Percentiles rank a stretch among this genome's conserved stretches.
Evolutionary conservation across 208 protist species (phyloP).

Genomic region (Trypanosoma rangeli): DNA sequence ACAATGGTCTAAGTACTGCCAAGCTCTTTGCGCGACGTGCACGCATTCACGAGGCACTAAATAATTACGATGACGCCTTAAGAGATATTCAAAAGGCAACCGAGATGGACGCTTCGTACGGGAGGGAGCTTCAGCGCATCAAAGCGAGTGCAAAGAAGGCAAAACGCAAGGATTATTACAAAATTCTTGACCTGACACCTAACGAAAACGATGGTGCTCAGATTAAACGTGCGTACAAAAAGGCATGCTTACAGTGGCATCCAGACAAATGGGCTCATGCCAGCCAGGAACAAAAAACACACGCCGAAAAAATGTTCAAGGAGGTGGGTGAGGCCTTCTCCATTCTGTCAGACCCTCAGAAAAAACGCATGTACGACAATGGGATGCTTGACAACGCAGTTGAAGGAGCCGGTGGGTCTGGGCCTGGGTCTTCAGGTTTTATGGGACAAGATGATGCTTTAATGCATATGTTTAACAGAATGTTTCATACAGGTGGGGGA

Average conservation of each 20-base stretch:
- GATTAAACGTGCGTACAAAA: conserved; percentile 63
- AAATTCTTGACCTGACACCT: conserved; percentile 71
- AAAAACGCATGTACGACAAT: conserved; percentile 90
- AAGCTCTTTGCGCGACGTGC: conserved; percentile 90
- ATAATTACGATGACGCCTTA: conserved; percentile 86
- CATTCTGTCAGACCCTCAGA: conserved; percentile 86
- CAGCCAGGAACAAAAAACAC: conserved; percentile 39
- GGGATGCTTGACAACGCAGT: conserved; percentile 88
- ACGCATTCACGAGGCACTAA: conserved; percentile 76
- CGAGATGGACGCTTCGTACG: conserved; percentile 66
- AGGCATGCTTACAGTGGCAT: conserved; percentile 41
- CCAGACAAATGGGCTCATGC: conserved; percentile 56
- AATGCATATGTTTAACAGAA: conserved; percentile 72
- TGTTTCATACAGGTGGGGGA: conserved; percentile 48
- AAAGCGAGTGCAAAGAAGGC: conserved; percentile 61
- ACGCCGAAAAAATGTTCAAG: conserved; percentile 57
- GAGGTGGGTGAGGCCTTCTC: conserved; percentile 60
- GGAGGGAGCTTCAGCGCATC: conserved; percentile 55
- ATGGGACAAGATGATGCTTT: conserved; percentile 33
- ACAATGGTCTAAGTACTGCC: conserved; percentile 71
- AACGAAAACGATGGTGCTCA: conserved; percentile 33
- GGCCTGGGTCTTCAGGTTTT: conserved; percentile 7
- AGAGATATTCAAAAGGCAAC: conserved; percentile 86
- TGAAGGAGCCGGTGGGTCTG: conserved; percentile 39
- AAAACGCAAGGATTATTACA: conserved; percentile 92